Evolutionary conservation across 2,329 filamentous ascomycete genomes (phyloP).

Genomic region (Lachnellula hyalina): DNA sequence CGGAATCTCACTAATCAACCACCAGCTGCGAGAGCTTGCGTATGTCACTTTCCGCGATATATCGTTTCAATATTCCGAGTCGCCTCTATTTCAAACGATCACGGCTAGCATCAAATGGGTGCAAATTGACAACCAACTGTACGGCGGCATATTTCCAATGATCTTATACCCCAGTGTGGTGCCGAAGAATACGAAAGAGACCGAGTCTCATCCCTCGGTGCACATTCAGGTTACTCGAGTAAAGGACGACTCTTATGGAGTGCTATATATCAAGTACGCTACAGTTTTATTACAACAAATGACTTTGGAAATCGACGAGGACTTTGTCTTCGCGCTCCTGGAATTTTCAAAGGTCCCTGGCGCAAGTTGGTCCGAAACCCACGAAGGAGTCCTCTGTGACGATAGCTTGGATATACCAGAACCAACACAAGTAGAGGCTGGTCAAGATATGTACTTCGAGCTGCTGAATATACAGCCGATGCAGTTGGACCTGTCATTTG

Average conservation of each 20-base stretch:
- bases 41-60: constrained; percentile 92
- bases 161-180: constrained; percentile 96
- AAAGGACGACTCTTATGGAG: constrained; percentile 97
- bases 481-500: constrained; percentile 95
- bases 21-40: constrained; percentile 83
- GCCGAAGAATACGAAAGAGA: constrained; percentile 88
- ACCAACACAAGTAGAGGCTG: constrained; percentile 74
- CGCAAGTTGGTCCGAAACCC: constrained; percentile 73
- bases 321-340: constrained; percentile 93
- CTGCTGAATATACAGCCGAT: constrained; percentile 95
- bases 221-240: constrained; percentile 88
- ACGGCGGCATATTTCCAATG: constrained; percentile 97
- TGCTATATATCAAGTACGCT: constrained; percentile 97
- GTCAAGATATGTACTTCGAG: constrained; percentile 97
- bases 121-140: constrained; percentile 96
- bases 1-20: constrained; percentile 89
- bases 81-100: constrained; percentile 86
- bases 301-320: constrained; percentile 95
- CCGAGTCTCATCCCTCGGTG: constrained; percentile 91
- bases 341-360: constrained; percentile 94
- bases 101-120: constrained; percentile 96
- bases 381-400: constrained; percentile 81
- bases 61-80: constrained; percentile 86
- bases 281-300: constrained; percentile 92
- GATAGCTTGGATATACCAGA: constrained; percentile 89